These are phyloP conservation scores for Sugiyamaella chiloensis DNA, from an alignment of 805 yeast genomes.

Conservation along the genomic window DNA sequence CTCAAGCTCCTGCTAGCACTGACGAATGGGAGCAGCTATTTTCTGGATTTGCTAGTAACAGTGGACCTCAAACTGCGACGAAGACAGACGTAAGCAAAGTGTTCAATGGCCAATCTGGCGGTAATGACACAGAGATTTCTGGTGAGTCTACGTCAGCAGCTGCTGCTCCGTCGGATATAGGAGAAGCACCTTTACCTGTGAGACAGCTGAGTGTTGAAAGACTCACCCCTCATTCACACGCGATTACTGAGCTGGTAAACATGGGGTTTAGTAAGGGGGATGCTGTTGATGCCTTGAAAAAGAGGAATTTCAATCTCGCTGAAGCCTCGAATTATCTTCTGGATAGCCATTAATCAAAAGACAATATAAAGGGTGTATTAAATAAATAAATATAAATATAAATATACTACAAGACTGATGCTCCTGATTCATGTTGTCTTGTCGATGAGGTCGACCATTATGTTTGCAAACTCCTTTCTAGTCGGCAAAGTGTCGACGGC, in stretches of 20 bases:
- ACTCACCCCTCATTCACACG: conserved; percentile 41
- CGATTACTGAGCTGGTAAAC: conserved; percentile 74
- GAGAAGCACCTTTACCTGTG: conserved; percentile 5
- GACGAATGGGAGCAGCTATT: conserved; percentile 95
- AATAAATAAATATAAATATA: conserved; percentile 4
- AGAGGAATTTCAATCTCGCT: conserved; percentile 70
- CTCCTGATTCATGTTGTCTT: not conserved
- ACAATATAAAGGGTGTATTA: not conserved
- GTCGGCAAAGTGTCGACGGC: conserved; percentile 15
- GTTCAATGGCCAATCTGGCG: conserved; percentile 10
- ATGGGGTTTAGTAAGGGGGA: conserved; percentile 81
- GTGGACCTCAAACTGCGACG: conserved; percentile 13
- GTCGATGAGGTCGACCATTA: not conserved
- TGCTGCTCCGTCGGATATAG: conserved; percentile 16
- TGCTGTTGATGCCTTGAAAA: conserved; percentile 64
- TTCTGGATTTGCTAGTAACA: conserved; percentile 68
- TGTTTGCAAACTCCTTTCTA: conserved; percentile 12
- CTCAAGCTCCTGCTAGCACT: conserved; percentile 27
- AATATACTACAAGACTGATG: not conserved
- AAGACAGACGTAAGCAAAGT: conserved; percentile 23
- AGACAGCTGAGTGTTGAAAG: conserved; percentile 9
- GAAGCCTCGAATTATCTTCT: conserved; percentile 83
- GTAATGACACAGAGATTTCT: conserved; percentile 13
- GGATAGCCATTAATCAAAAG: conserved; percentile 38
- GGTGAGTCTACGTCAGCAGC: conserved; percentile 1